A percentile compares a stretch with the other conserved stretches of the same genome.
These are phyloP conservation scores for Candida gigantensis DNA, from an alignment of 1,139 yeast genomes.

Conservation along the genomic window DNA sequence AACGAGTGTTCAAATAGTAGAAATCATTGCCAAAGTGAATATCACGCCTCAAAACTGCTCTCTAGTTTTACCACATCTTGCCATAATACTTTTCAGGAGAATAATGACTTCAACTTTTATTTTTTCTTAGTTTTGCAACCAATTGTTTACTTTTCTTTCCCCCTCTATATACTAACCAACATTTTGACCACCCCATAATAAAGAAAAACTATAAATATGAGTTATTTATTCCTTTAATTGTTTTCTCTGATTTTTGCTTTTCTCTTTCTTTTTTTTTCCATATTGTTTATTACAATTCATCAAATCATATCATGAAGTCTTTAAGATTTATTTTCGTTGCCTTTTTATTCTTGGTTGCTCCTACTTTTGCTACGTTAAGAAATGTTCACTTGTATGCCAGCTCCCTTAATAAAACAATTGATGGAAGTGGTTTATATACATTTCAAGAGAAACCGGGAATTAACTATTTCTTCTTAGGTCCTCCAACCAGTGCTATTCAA, in stretches of 20 bases:
- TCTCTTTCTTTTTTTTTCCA: neutral
- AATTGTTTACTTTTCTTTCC: conserved; percentile 5
- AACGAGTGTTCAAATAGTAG: no score
- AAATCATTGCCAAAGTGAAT: no score
- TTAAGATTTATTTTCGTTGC: neutral
- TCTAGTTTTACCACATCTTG: no score
- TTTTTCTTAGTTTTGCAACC: conserved; percentile 6
- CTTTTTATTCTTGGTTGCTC: conserved; percentile 4
- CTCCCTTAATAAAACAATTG: conserved; percentile 16
- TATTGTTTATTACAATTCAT: neutral
- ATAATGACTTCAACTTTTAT: neutral
- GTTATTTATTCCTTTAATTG: neutral
- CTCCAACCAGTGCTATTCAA: neutral
- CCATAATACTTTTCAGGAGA: neutral
- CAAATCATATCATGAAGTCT: conserved; percentile 1
- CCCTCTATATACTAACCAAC: neutral
- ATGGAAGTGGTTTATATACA: conserved; percentile 30
- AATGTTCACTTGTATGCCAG: conserved; percentile 7
- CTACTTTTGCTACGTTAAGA: conserved; percentile 5
- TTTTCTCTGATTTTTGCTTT: no score
- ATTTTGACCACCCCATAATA: neutral
- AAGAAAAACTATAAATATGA: conserved; percentile 5
- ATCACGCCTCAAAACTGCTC: no score
- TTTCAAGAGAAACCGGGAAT: conserved; percentile 57
- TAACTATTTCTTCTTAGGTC: conserved; percentile 39